Base-by-base conservation (phyloP, 2,329 filamentous ascomycete species). In the Fusarium citri region DNA sequence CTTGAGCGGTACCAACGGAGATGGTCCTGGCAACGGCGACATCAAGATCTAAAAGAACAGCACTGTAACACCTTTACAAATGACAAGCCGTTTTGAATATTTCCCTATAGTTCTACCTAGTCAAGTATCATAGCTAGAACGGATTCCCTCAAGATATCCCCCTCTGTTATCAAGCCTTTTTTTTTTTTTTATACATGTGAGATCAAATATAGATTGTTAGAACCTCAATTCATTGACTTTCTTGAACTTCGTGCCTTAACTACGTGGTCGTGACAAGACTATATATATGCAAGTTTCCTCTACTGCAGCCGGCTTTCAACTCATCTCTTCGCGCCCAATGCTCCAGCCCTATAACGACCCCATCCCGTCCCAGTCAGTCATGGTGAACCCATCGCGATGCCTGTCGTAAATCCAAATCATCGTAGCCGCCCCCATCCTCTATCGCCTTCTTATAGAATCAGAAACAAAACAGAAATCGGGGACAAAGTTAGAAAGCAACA, bases 361-460 rank as follows among this genome's bases (percentile, higher is more conserved):
- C 64, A 43, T 59, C 59, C 63, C 63, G 51, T 66, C 57, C 68
- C 68, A 59, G 67, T 60, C 68, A 59, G 67, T 60, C 64, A 60
- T 72, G 46, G 49, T 67, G 30, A 30, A 30, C 64, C 63, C 66
- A 54, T 71, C 56, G 66, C 69, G 62, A 71, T 73, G 66, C 73
- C 62, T 67, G 64, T 75, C 73, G 61, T 75, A 75, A 75, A 75
- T 75, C 73, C 73, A 75, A 75, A 74, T 69, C 73, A 75, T 74
- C 68, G 70, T 75, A 66, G 73, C 72, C 73, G 50, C 72, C 67
- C 73, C 71, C 42, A 47, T 59, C 65, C 61, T 75, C 73, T 72
- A 75, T 74, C 55, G 62, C 68, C 70, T 73, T 74, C 71, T 62
- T 68, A 56, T 55, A 66, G 66, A 67, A 71, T 45, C 60, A 46